Base-by-base conservation (phyloP, 2,329 filamentous ascomycete genomes). In the Talaromyces marneffei region DNA sequence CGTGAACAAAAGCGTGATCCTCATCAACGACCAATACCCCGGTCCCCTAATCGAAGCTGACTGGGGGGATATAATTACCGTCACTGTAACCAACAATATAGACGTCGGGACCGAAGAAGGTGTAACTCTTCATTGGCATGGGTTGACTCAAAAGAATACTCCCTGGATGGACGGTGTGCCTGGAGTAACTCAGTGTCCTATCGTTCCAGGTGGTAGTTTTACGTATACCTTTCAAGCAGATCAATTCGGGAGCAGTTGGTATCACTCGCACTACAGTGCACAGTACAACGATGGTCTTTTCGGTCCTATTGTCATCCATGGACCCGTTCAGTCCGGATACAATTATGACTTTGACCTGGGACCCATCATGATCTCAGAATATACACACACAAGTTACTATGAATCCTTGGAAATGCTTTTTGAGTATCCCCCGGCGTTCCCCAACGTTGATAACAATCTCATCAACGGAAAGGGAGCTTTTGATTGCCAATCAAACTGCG, bases 231-330 rank as follows among this genome's bases (percentile, higher is more conserved):
- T 76, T 65, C 69, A 66, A 16, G 75, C 76, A 10, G 64, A 66
- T 20, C 66, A 72, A 8, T 75, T 74, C 61, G 77, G 76, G 1
- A 72, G 64, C 59, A 71, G 69, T 48, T 73, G 70, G 68, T 78
- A 74, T 50, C 76, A 78, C 63, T 68, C 69, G 0, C 77, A 80
- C 27, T 60, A 35, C 31, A 60, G 80, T 31, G 81, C 81, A 2
- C 86, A 88, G 62, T 86, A 88, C 6, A 83, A 85, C 0, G 88
- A 91, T 69, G 88, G 0, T 7, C 76, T 90, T 4, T 82, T 87
- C 4, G 87, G 86, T 0, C 84, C 88, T 0, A 74, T 91, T 56
- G 78, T 91, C 12, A 76, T 91, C n/a, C 81, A 88, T 62, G 84
- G 86, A 35, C 78, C 78, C 5, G 6, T 57, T 23, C 33, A 56